Base-by-base conservation (phyloP, 78 protist species). In the Emiliania huxleyi region DNA sequence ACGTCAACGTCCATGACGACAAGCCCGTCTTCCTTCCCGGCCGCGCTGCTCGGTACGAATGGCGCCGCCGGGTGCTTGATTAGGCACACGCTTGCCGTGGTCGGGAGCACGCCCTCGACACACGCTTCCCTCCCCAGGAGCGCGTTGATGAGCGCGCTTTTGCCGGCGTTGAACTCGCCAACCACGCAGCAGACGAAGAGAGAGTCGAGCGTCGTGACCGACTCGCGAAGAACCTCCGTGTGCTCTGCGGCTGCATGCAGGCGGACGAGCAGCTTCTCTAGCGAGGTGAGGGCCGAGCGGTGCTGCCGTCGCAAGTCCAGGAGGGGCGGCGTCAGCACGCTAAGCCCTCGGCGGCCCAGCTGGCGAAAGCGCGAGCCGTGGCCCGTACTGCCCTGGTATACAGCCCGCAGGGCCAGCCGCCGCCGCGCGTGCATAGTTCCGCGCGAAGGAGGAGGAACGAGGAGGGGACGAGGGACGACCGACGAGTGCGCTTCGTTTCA, bases 101-200 rank as follows among this genome's bases (percentile, higher is more conserved):
- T 29, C 18, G 83, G 83, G 19, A 73, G 45, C 23, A 37, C 45
- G 43, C 43, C 83, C 4, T 73, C 83, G 40, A 12, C 45, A 42
- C 45, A 37, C n/a, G 19, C 45, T 15, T 12, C 19, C 23, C 46
- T 42, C 45, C 37, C 83, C n/a, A 37, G 83, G 19, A 73, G 83
- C 45, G 46, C 37, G 83, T 73, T 73, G 83, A 37, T 29, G 45
- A 73, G 83, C 37, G 83, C 45, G 45, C n/a, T 2, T 42, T 5
- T 5, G 44, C 52, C 87, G 29, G 87, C 87, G 48, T 42, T 37
- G 87, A 42, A 77, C 87, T 77, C 87, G 52, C 87, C 87, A 49
- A 37, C 25, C 37, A 77, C 87, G 23, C 15, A 6, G 52, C 4
- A 5, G 87, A 77, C 48, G 49, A 77, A 77, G 48, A 77, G 87